Conservation (phyloP, 2,329 filamentous ascomycete genomes). For the Pseudocercospora crystallina region DNA sequence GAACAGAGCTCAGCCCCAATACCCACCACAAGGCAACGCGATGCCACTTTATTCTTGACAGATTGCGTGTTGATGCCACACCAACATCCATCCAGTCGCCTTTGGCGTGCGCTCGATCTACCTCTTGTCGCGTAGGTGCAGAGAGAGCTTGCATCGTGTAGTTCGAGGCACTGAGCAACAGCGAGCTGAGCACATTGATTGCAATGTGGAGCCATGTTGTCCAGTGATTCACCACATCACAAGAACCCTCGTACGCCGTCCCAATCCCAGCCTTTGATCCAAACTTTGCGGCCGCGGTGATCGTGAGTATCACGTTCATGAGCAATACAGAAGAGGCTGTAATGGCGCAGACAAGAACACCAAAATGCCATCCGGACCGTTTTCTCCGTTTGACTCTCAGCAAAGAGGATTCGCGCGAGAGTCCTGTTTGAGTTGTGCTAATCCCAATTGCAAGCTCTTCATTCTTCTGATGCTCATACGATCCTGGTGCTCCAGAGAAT, state of each 20-base stretch:
- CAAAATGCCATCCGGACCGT: constrained; percentile 12
- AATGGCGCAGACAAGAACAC: constrained; percentile 6
- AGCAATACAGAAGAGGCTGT: constrained; percentile 1
- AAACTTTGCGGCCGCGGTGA: constrained; percentile 1
- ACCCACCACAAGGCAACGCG: constrained; percentile 28
- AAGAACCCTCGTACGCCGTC: constrained; percentile 26
- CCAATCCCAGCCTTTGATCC: constrained; percentile 17
- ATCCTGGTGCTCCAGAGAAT: not conserved
- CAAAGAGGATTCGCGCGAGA: not conserved
- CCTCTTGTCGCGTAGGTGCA: constrained; percentile 50
- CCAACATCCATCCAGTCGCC: constrained; percentile 48
- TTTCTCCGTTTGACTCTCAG: constrained; percentile 1
- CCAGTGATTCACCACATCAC: constrained; percentile 18
- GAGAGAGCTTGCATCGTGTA: constrained; percentile 55
- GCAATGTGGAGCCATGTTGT: constrained; percentile 40
- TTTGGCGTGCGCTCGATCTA: constrained; percentile 49
- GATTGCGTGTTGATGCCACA: constrained; percentile 43
- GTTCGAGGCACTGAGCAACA: constrained; percentile 49
- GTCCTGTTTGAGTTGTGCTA: not conserved
- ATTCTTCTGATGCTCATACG: not conserved
- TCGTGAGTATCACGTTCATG: constrained; percentile 3
- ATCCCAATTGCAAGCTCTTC: too few species aligned
- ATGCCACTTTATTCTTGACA: constrained; percentile 27
- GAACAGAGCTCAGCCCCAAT: constrained; percentile 34
- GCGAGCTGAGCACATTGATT: constrained; percentile 50